Conservation (phyloP, 2,329 filamentous ascomycete species). For the Diaporthe citrichinensis region DNA sequence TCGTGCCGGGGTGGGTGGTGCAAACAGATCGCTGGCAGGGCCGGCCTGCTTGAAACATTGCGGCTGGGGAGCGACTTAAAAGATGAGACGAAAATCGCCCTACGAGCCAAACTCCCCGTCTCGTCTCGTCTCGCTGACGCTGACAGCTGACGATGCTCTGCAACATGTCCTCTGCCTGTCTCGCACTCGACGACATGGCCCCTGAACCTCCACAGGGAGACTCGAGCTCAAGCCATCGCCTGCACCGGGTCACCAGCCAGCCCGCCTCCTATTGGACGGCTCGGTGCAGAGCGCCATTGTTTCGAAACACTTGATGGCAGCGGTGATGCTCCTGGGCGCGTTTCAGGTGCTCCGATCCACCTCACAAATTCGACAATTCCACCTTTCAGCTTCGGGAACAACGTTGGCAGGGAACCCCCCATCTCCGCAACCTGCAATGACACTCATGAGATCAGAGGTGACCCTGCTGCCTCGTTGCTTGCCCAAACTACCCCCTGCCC, state of each 20-base stretch:
- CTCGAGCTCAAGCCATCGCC: conserved; percentile 29
- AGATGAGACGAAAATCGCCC: conserved; percentile 40
- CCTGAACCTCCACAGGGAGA: conserved; percentile 34
- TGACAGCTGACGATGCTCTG: conserved; percentile 39
- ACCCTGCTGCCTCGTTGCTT: conserved; percentile 40
- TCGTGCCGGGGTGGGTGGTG: conserved; percentile 11
- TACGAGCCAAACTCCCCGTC: conserved; percentile 22
- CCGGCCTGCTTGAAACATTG: conserved; percentile 39
- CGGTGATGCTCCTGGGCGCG: conserved; percentile 46
- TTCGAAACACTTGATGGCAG: conserved; percentile 42
- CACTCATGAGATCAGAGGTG: conserved; percentile 40
- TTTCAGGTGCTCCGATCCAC: conserved; percentile 48
- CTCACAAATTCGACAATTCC: conserved; percentile 38
- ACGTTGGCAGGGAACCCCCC: conserved; percentile 30
- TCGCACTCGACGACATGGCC: conserved; percentile 13
- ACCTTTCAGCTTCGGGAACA: conserved; percentile 40
- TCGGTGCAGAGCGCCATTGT: conserved; percentile 41
- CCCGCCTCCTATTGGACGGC: conserved; percentile 36
- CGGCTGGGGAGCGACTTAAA: conserved; percentile 32
- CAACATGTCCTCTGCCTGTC: conserved; percentile 16
- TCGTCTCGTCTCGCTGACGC: conserved; percentile 29
- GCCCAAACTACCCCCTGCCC: conserved; percentile 33
- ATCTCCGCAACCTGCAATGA: conserved; percentile 33
- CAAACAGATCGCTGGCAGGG: conserved; percentile 30
- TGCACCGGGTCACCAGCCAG: conserved; percentile 18